Conservation (phyloP, 2,329 filamentous ascomycete genomes). For the Penicillium expansum region DNA sequence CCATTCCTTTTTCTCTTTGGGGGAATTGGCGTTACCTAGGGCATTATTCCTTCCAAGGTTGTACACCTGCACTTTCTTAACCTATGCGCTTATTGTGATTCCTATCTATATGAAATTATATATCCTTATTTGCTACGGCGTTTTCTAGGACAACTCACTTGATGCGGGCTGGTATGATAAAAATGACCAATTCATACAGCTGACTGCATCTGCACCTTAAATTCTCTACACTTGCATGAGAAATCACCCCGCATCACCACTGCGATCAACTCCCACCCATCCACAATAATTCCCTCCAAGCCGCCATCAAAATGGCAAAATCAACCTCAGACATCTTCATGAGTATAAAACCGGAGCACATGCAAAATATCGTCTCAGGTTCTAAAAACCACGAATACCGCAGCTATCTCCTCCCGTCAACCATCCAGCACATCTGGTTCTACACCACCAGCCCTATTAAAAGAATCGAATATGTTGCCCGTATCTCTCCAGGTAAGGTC, state of each 20-base stretch:
- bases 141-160: background rate
- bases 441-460: too few species aligned
- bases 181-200: background rate
- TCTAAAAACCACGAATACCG: too few species aligned
- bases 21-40: background rate
- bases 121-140: background rate
- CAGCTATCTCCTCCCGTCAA: too few species aligned
- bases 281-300: background rate
- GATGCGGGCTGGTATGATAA: background rate
- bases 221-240: background rate
- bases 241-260: background rate
- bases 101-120: background rate
- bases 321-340: slow-evolving; percentile 41
- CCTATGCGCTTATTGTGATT: background rate
- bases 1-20: background rate
- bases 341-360: too few species aligned
- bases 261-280: background rate
- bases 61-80: background rate
- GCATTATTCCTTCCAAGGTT: background rate
- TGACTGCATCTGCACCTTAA: too few species aligned
- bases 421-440: too few species aligned
- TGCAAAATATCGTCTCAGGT: too few species aligned
- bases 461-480: too few species aligned
- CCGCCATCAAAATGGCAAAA: background rate
- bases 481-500: too few species aligned